Conservation (phyloP, 2,329 filamentous ascomycete species). For the Phyllosticta citribraziliensis region DNA sequence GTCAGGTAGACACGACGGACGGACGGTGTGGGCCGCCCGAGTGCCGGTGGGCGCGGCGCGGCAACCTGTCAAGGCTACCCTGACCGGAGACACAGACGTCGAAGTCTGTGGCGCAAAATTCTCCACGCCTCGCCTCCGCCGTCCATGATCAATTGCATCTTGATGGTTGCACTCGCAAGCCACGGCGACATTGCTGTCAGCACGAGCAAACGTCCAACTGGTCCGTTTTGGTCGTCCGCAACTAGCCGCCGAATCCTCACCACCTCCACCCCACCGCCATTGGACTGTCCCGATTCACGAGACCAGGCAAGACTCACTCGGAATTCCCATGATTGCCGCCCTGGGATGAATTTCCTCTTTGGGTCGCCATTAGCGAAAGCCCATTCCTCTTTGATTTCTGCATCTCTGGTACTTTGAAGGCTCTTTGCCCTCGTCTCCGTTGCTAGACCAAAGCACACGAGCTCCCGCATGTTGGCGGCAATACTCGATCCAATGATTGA, state of each 20-base stretch:
- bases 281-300: background rate
- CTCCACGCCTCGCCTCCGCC: background rate
- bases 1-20: background rate
- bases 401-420: too few species aligned
- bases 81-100: background rate
- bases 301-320: background rate
- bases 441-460: background rate
- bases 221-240: background rate
- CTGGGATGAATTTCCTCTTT: background rate
- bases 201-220: background rate
- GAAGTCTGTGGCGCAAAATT: background rate
- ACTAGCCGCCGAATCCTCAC: background rate
- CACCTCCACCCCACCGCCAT: background rate
- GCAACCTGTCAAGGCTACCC: background rate
- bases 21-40: background rate
- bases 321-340: background rate
- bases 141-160: background rate
- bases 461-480: background rate
- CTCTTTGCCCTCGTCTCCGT: background rate
- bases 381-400: background rate
- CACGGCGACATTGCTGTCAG: background rate
- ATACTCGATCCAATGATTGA: background rate
- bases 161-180: background rate
- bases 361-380: background rate
- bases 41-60: background rate